A percentile compares a stretch with the other conserved stretches of the same genome.
These are phyloP conservation scores for Sordariomycetes sp. DNA, from an alignment of 2,329 filamentous ascomycete species.

Conservation along the genomic window DNA sequence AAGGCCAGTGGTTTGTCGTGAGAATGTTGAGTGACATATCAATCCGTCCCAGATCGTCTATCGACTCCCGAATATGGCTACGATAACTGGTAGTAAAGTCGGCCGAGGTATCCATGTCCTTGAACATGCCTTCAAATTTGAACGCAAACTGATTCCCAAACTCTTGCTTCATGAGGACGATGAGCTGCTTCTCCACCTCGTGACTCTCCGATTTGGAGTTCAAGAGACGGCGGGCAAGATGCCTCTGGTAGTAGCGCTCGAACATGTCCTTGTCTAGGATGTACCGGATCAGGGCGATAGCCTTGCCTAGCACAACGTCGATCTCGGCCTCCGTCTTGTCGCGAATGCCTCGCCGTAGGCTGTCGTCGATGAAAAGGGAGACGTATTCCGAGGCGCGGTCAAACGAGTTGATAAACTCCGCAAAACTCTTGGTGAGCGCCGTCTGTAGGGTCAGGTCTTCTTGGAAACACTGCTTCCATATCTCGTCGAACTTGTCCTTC, in stretches of 20 bases:
- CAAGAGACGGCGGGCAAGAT: constrained; percentile 76
- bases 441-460: constrained; percentile 70
- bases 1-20: constrained; percentile 90
- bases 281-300: constrained; percentile 78
- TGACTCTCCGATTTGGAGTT: constrained; percentile 84
- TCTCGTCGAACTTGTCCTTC: constrained; percentile 80
- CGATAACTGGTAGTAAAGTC: constrained; percentile 74
- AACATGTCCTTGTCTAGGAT: constrained; percentile 90
- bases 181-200: constrained; percentile 91
- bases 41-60: constrained; percentile 42
- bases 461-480: constrained; percentile 65
- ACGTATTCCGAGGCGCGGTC: constrained; percentile 79
- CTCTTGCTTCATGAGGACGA: constrained; percentile 93
- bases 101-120: constrained; percentile 81
- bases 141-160: constrained; percentile 88
- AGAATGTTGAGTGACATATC: constrained; percentile 80
- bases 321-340: constrained; percentile 86
- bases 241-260: constrained; percentile 96
- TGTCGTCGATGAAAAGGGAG: constrained; percentile 94
- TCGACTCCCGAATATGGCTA: constrained; percentile 42
- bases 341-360: constrained; percentile 85
- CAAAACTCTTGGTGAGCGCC: constrained; percentile 75
- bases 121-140: constrained; percentile 96
- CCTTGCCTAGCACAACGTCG: constrained; percentile 76
- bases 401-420: constrained; percentile 91